Evolutionary conservation across 768 basidiomycete species (phyloP).

Genomic region (Sarcodon sp.): DNA sequence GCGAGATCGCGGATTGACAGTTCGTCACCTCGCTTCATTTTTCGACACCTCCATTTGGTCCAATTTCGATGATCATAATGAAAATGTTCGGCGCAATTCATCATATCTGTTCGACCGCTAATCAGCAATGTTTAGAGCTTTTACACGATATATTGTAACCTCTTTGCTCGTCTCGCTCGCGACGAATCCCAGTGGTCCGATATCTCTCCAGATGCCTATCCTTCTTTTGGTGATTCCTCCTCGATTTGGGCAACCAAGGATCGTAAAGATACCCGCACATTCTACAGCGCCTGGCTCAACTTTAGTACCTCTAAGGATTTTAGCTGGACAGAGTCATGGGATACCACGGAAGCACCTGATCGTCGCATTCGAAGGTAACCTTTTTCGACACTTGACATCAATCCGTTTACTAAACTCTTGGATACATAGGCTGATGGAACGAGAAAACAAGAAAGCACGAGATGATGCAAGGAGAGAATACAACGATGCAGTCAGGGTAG

Average conservation of each 20-base stretch:
- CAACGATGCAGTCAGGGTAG: slow-evolving; percentile 79
- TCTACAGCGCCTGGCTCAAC: slow-evolving; percentile 81
- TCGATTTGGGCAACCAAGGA: slow-evolving; percentile 55
- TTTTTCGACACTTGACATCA: background rate
- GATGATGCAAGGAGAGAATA: slow-evolving; percentile 85
- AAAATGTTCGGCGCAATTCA: slow-evolving; percentile 30
- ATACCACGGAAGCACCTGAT: slow-evolving; percentile 75
- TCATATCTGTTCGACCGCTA: background rate
- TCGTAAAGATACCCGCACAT: slow-evolving; percentile 46
- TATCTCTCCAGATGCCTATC: slow-evolving; percentile 36
- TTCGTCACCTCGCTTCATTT: slow-evolving; percentile 73
- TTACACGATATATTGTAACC: slow-evolving; percentile 77
- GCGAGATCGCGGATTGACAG: slow-evolving; percentile 64
- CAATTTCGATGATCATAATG: slow-evolving; percentile 42
- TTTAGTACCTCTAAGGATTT: slow-evolving; percentile 86
- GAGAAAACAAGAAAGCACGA: slow-evolving; percentile 86
- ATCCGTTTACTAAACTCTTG: background rate
- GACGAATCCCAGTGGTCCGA: slow-evolving; percentile 54
- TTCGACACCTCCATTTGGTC: slow-evolving; percentile 63
- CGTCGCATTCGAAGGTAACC: slow-evolving; percentile 63
- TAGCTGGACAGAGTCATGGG: slow-evolving; percentile 78
- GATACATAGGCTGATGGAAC: slow-evolving; percentile 69
- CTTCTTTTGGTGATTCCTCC: slow-evolving; percentile 69
- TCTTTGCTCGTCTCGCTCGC: slow-evolving; percentile 71
- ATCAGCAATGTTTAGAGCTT: slow-evolving; percentile 47